Base-by-base conservation (phyloP, 495 filamentous ascomycete species). In the Cercophora sp. region DNA sequence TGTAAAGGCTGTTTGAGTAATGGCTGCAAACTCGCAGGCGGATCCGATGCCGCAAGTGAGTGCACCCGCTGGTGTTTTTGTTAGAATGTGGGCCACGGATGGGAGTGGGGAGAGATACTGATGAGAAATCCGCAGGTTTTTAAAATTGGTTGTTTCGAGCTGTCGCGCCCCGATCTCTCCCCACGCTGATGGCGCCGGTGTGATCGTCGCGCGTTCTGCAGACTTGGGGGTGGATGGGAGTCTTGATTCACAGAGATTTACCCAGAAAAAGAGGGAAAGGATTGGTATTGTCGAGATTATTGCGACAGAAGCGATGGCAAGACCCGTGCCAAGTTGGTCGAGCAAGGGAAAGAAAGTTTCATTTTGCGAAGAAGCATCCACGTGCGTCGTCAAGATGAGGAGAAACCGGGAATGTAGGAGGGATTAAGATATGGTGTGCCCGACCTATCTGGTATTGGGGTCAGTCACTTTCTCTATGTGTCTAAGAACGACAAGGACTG, bases 381-480 rank as follows among this genome's bases (percentile, higher is more conserved):
- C n/a, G n/a, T n/a, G n/a, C n/a, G n/a, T n/a, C n/a, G n/a, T n/a
- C 29, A 32, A 32, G 29, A 6, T 6, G 29, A 13, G 13, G 29
- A 32, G 13, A 32, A 6, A 32, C 29, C 29, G 29, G 8, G 8
- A 32, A 32, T 13, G 13, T 32, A 6, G 13, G 8, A 32, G 29
- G 8, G 29, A 32, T 32, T 32, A 13, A 23, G 44, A 15, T 48
- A 20, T 3, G 44, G 44, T 8, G 18, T 8, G 3, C 18, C 44
- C 16, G 44, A 48, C 10, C 44, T 48, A 4, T 32, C 44, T 2
- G 44, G 44, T 15, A 34, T 48, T 13, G 44, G 44, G 15, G 44
- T 29, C 1, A 43, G 23, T 26, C 11, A 4, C 2, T 1, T 22
- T 3, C n/a, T n/a, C n/a, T n/a, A n/a, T n/a, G n/a, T n/a, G n/a